Base-by-base conservation (phyloP, 345 rosid species). In the Microcos paniculata region DNA sequence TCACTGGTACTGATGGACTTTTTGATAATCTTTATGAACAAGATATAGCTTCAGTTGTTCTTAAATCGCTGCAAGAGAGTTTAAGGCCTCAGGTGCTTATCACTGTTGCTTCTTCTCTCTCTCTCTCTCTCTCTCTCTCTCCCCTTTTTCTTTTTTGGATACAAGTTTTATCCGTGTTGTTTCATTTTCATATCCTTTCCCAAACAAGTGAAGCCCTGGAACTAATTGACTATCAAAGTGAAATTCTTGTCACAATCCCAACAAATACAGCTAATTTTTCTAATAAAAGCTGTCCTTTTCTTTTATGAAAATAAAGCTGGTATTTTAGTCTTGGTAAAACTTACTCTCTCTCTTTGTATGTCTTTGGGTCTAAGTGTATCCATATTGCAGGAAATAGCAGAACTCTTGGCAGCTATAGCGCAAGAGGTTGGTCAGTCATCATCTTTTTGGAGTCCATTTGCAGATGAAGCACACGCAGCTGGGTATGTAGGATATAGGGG, bases 1-100 rank as follows among this genome's bases (percentile, higher is more conserved):
- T 93, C 69, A 75, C 80, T 26, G 95, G 90, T 40, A 89, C 89
- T 12, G 88, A 90, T 87, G 97, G 98, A 55, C 91, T 93, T 63
- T 91, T 90, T 77, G 87, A 93, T 83, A 93, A 93, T 73, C 80
- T 93, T 8, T 91, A 85, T n/a, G 89, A 85, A 70, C 82, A 80
- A 88, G 91, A 89, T 77, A 87, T 93, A 62, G 88, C 82, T 80
- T 84, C 84, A 42, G 69, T 88, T 40, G 83, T 83, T 75, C 46
- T 75, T 78, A 81, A 68, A 66, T 85, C 88, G 43, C 70, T 87
- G 78, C 80, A 86, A 72, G 86, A 86, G 45, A 67, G 77, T 74
- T 76, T 76, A 58, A 80, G 84, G 77, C 90, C 89, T 83, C 85
- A 89, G 94, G 97, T 91, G 21, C 80, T 68, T 23, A 11, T 75